Evolutionary conservation across 176 grass and related monocot genomes (phyloP).

Genomic region (Bolboschoenus planiculmis): DNA sequence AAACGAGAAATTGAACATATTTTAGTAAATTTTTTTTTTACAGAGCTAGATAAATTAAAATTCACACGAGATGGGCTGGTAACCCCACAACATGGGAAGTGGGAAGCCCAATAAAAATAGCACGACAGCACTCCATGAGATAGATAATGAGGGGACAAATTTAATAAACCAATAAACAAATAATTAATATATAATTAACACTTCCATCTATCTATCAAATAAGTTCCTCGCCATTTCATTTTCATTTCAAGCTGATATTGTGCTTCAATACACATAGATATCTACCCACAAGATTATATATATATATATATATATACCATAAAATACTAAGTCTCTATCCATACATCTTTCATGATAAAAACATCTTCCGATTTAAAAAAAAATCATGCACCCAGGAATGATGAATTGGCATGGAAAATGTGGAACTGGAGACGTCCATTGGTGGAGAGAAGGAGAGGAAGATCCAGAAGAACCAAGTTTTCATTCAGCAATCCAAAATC

Average conservation of each 20-base stretch:
- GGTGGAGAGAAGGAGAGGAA: background rate
- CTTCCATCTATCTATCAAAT: too few species aligned
- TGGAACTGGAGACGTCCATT: background rate
- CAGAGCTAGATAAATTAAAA: too few species aligned
- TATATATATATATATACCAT: too few species aligned
- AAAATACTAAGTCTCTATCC: too few species aligned
- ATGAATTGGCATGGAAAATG: background rate
- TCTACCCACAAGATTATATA: background rate
- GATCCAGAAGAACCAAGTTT: background rate
- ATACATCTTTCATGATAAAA: too few species aligned
- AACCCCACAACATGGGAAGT: background rate
- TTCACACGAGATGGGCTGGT: background rate
- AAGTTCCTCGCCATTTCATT: background rate
- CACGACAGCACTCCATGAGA: background rate
- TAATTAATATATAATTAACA: background rate
- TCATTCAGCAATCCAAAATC: background rate
- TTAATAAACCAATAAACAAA: background rate
- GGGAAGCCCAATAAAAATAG: slow-evolving; percentile 10
- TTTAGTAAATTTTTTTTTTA: too few species aligned
- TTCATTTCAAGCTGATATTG: too few species aligned
- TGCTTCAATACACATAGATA: too few species aligned
- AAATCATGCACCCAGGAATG: too few species aligned
- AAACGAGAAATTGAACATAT: too few species aligned
- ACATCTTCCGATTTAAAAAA: too few species aligned
- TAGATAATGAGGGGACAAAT: background rate